Conservation (phyloP, 148 eudicot genomes). For the Nepenthes gracilis region DNA sequence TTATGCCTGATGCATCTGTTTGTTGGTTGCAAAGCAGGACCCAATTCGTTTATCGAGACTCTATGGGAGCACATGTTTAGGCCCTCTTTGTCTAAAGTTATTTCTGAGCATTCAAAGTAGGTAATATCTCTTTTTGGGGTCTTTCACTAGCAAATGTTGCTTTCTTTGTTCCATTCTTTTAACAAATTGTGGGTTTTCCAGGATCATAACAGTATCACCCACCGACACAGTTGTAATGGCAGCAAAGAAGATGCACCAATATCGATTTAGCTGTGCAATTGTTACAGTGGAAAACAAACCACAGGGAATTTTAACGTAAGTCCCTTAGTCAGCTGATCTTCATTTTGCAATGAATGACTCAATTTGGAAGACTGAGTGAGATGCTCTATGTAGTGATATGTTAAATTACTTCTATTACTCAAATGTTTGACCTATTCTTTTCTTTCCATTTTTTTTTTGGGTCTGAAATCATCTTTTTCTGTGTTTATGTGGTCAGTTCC, state of each 20-base stretch:
- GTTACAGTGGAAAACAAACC: slow-evolving; percentile 75
- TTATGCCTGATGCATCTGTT: background rate
- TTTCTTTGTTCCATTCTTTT: background rate
- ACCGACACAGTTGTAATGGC: slow-evolving; percentile 72
- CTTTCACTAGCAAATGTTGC: background rate
- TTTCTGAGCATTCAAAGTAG: slow-evolving; percentile 95
- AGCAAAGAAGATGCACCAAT: slow-evolving; percentile 81
- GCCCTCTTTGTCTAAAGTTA: slow-evolving; percentile 81
- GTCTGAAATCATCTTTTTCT: slow-evolving; percentile 2
- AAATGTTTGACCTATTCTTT: background rate
- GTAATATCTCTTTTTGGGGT: slow-evolving; percentile 45
- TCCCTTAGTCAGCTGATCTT: background rate
- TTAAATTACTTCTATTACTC: background rate
- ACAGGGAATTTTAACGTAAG: slow-evolving; percentile 82
- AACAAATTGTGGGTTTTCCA: slow-evolving; percentile 18
- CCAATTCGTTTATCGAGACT: slow-evolving; percentile 75
- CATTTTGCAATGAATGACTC: too few species aligned
- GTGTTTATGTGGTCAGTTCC: slow-evolving; percentile 34
- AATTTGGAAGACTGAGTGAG: too few species aligned
- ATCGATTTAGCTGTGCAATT: slow-evolving; percentile 55
- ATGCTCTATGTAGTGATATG: background rate
- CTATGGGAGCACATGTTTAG: slow-evolving; percentile 73
- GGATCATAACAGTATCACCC: slow-evolving; percentile 79
- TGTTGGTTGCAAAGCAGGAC: slow-evolving; percentile 32
- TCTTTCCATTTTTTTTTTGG: background rate